Evolutionary conservation across 228 moss, liverwort and hornwort species (phyloP), one percentile per base, ranked within the genome.

Genomic region (Sphagnum fallax): DNA sequence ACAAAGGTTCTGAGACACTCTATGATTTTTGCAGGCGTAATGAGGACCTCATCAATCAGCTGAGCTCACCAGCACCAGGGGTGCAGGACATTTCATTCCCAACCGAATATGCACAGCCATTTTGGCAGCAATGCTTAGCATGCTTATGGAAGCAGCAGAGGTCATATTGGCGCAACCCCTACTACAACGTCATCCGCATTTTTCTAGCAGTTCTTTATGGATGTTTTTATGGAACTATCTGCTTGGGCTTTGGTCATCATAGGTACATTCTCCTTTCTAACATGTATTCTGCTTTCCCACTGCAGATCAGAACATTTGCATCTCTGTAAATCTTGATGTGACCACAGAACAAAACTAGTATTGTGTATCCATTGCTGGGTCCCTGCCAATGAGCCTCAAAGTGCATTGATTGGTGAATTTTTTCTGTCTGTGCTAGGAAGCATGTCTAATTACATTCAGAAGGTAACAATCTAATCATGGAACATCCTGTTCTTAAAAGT

Each of bases 121-220:
- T 80, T 50, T 72, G 77, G 69, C 81, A 86, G 62, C 97, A 97
- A 71, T 91, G 88, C 72, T 50, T 83, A 76, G 97, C 93, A 2
- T 86, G 88, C 68, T 83, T 87, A 8, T 97, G 97, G 97, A 97
- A 97, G 80, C 81, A 91, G 67, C 87, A 90, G 52, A 66, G 83
- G 18, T 93, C 97, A 14, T 93, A 97, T 72, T 97, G 97, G 97
- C 88, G 93, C 65, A 97, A 93, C 68, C 97, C 97, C 8, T 72
- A 73, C 53, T 97, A 97, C 14, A 97, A 97, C 69, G 90, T 88
- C 13, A 83, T 93, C 60, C 83, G 97, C 7, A 75, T 93, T 52
- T 65, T 91, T 50, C 93, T 90, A 76, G 89, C 97, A 10, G 80
- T 82, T 6, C 47, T 84, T 14, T 87, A 88, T 65, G 93, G 85